Evolutionary conservation across 208 protist species (phyloP).

Genomic region (Crithidia bombi): DNA sequence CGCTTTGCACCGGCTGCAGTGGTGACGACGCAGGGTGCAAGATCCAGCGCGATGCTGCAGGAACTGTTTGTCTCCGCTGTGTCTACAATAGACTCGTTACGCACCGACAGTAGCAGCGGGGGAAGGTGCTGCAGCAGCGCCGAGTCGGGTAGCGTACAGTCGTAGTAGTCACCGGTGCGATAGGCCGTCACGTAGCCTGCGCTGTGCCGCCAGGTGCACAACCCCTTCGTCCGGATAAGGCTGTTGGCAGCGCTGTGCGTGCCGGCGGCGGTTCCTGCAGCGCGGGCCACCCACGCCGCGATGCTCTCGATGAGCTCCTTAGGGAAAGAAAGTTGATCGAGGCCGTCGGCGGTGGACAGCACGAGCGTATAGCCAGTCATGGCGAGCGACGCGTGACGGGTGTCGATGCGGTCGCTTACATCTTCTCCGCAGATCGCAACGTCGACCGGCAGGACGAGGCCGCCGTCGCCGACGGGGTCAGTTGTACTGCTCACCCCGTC

Average conservation of each 20-base stretch:
- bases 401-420: slow-evolving; percentile 47
- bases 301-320: slow-evolving; percentile 57
- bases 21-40: slow-evolving; percentile 21
- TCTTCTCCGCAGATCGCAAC: slow-evolving; percentile 46
- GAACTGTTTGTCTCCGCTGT: slow-evolving; percentile 16
- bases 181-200: slow-evolving; percentile 19
- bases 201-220: slow-evolving; percentile 32
- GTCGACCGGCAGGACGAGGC: slow-evolving; percentile 38
- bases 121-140: slow-evolving; percentile 29
- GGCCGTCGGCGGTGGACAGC: slow-evolving; percentile 37
- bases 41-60: slow-evolving; percentile 41
- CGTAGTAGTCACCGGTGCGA: slow-evolving; percentile 41
- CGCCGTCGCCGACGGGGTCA: slow-evolving; percentile 32
- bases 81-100: slow-evolving; percentile 33
- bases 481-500: background rate
- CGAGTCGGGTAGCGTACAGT: slow-evolving; percentile 10
- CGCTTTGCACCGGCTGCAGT: background rate
- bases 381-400: slow-evolving; percentile 25
- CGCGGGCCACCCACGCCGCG: slow-evolving; percentile 38
- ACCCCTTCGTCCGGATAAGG: background rate
- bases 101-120: slow-evolving; percentile 40
- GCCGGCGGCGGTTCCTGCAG: background rate
- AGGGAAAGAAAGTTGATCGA: slow-evolving; percentile 44
- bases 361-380: slow-evolving; percentile 30
- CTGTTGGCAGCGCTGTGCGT: slow-evolving; percentile 4